phyloP scores from a whole-genome alignment of 306 rosid species.

The Vicia villosa region DNA sequence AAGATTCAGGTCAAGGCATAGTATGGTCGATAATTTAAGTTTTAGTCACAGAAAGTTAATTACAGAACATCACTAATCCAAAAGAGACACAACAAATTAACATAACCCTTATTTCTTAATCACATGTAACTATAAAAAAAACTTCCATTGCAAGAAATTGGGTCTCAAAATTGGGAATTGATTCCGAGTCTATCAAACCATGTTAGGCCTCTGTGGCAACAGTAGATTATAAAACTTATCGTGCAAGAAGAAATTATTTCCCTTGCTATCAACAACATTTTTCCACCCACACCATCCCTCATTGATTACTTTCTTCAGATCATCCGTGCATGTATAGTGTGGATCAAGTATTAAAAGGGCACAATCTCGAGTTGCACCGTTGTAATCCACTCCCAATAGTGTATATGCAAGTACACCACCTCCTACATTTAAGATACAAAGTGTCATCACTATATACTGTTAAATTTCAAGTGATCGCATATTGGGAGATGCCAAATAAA shows the following conservation, averaged over 20 bases:
- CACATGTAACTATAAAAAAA: constrained; percentile 19
- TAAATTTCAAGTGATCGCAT: constrained; percentile 15
- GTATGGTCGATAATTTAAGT: neutral
- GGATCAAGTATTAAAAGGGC: constrained; percentile 96
- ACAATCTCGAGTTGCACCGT: constrained; percentile 85
- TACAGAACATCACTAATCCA: constrained; percentile 33
- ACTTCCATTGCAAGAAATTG: constrained; percentile 7
- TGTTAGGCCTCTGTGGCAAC: constrained; percentile 91
- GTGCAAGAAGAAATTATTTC: constrained; percentile 79
- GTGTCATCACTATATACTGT: neutral
- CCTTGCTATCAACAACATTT: constrained; percentile 88
- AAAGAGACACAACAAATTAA: constrained; percentile 1
- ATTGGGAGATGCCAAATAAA: constrained; percentile 6
- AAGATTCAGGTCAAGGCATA: neutral
- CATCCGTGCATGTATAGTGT: constrained; percentile 86
- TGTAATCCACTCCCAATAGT: constrained; percentile 90
- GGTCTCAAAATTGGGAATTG: neutral
- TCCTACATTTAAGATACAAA: constrained; percentile 53
- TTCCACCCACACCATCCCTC: constrained; percentile 99
- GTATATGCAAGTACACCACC: constrained; percentile 98
- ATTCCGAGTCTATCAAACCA: constrained; percentile 58
- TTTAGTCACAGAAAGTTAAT: neutral
- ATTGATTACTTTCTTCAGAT: constrained; percentile 69
- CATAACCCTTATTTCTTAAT: constrained; percentile 10
- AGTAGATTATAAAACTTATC: constrained; percentile 94